A percentile compares a stretch with the other conserved stretches of the same genome.
Evolutionary conservation across 805 yeast genomes (phyloP).

Genomic region (Wickerhamiella spandovensis): DNA sequence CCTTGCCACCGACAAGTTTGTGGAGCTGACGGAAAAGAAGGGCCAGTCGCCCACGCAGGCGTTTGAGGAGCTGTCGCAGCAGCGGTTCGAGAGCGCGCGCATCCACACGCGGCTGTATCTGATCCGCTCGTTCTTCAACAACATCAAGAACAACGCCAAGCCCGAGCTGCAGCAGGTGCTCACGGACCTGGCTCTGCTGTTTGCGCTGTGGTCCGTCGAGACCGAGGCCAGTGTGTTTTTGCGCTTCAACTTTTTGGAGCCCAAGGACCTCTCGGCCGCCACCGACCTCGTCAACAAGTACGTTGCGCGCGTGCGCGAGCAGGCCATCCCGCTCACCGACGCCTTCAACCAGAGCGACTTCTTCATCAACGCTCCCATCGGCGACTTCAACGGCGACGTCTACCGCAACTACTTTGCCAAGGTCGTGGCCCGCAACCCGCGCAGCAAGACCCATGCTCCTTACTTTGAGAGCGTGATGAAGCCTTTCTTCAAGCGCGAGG

Average conservation of each 20-base stretch:
- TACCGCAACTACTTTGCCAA: constrained; percentile 60
- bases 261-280: constrained; percentile 33
- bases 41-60: constrained; percentile 23
- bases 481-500: constrained; percentile 25
- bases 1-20: constrained; percentile 22
- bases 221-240: constrained; percentile 59
- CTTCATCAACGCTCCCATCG: constrained; percentile 71
- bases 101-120: constrained; percentile 26
- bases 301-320: constrained; percentile 42
- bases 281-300: constrained; percentile 33
- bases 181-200: constrained; percentile 42
- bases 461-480: constrained; percentile 30
- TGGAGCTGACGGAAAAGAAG: constrained; percentile 11
- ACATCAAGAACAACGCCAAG: constrained; percentile 24
- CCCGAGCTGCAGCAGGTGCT: constrained; percentile 37
- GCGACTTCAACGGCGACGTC: constrained; percentile 68
- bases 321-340: constrained; percentile 70
- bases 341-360: constrained; percentile 72
- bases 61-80: constrained; percentile 27
- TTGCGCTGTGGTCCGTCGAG: constrained; percentile 55
- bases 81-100: constrained; percentile 26
- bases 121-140: constrained; percentile 25
- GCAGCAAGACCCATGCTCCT: constrained; percentile 40
- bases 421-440: constrained; percentile 39
- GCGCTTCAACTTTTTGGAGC: constrained; percentile 43